These are phyloP conservation scores for Rauvolfia tetraphylla DNA, from an alignment of 257 asterid genomes.

Conservation along the genomic window DNA sequence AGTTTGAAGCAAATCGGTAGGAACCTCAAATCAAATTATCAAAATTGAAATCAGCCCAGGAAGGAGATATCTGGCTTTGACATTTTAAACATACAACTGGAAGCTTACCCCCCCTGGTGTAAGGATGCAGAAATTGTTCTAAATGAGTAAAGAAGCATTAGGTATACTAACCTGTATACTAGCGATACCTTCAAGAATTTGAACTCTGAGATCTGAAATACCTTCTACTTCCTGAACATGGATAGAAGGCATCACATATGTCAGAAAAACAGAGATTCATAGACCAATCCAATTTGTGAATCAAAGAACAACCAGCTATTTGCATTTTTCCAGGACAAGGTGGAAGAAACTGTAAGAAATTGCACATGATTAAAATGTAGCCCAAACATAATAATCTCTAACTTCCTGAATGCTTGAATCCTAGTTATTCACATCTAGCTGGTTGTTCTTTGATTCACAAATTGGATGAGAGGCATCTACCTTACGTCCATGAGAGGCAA, in stretches of 20 bases:
- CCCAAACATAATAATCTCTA: not conserved
- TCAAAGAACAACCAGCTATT: not conserved
- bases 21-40: not conserved
- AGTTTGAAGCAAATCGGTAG: not conserved
- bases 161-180: conserved; percentile 59
- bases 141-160: conserved; percentile 9
- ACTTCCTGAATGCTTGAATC: not conserved
- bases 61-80: not conserved
- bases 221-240: conserved; percentile 61
- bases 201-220: conserved; percentile 63
- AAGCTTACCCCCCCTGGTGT: not conserved
- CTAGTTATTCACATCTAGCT: not conserved
- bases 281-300: not conserved
- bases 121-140: not conserved
- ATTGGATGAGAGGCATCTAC: too few species aligned
- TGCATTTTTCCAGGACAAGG: not conserved
- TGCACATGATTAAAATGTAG: not conserved
- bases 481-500: not conserved
- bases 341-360: not conserved
- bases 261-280: not conserved
- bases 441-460: too few species aligned
- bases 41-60: not conserved
- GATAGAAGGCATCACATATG: not conserved
- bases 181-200: conserved; percentile 73
- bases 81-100: not conserved